Evolutionary conservation across 2,329 filamentous ascomycete genomes (phyloP), one percentile per base, ranked within the genome.

Genomic region (Fusarium pseudograminearum): DNA sequence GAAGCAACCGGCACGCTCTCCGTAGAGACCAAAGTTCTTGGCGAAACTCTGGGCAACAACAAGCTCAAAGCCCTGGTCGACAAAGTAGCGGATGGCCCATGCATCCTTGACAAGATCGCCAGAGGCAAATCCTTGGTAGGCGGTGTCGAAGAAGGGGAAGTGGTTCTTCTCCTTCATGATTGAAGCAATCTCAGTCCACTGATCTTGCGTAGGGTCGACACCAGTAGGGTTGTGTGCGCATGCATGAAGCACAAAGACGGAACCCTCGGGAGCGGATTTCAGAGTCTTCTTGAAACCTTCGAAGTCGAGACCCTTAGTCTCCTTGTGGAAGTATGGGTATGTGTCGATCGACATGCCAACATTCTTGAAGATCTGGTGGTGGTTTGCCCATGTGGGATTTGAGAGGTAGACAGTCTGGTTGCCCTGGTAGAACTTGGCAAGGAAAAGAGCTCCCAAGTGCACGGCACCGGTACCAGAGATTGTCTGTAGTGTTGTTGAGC

Each of bases 171-270:
- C 81, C 75, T 87, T 88, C 80, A 98, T 90, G 45, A 97, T 81
- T 44, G 85, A 80, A 54, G 95, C 94, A 67, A 99, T 89, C 82
- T 97, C 88, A 80, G 91, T 93, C 96, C 96, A 99, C 83, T 99
- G 96, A 56, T 95, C 93, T 72, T 91, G 86, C 22, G 94, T 97
- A 10, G 94, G 94, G 82, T 99, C 96, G 69, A 99, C 94, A 62
- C 96, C 96, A 2, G 96, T 99, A 36, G 96, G 96, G 85, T 99
- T 99, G 85, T 99, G 96, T 38, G 96, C 96, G 80, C 96, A 99
- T 69, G 94, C 93, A 83, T 98, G 96, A 40, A 98, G 88, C 45
- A 98, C 87, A 79, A 99, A 90, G 79, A 99, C 89, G 78, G 93
- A 95, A 73, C 90, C 89, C 54, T 92, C 86, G 5, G 93, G 91